Conservation (phyloP, 495 filamentous ascomycete species). For the Tuber brumale region DNA sequence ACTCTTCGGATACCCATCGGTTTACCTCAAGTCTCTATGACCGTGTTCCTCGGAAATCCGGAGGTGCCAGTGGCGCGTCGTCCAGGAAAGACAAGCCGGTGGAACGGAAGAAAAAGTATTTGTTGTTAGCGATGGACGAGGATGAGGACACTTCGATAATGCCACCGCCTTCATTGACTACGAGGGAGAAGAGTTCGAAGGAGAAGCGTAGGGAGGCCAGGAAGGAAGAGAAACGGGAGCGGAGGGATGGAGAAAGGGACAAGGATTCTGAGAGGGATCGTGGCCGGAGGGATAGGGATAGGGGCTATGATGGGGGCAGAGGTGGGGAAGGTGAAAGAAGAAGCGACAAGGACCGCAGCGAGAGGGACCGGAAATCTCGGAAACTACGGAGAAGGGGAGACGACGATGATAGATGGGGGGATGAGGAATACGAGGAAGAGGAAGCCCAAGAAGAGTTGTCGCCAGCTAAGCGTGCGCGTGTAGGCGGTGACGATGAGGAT, state of each 20-base stretch:
- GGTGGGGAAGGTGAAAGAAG: slow-evolving; percentile 44
- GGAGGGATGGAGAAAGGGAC: slow-evolving; percentile 37
- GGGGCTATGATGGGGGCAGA: slow-evolving; percentile 41
- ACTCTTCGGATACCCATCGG: slow-evolving; percentile 45
- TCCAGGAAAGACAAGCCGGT: slow-evolving; percentile 32
- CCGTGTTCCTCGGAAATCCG: slow-evolving; percentile 43
- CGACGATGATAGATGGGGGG: slow-evolving; percentile 72
- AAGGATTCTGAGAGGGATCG: slow-evolving; percentile 41
- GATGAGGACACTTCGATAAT: slow-evolving; percentile 47
- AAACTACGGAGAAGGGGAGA: slow-evolving; percentile 54
- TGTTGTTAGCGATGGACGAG: slow-evolving; percentile 76
- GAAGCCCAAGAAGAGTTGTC: slow-evolving; percentile 48
- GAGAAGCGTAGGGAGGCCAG: slow-evolving; percentile 46
- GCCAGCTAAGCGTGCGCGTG: slow-evolving; percentile 53
- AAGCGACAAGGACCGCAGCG: slow-evolving; percentile 44
- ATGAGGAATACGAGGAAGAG: slow-evolving; percentile 59
- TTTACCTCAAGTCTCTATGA: slow-evolving; percentile 54
- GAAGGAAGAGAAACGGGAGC: slow-evolving; percentile 36
- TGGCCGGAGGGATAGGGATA: slow-evolving; percentile 43
- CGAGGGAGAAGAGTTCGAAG: slow-evolving; percentile 50
- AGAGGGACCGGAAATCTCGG: slow-evolving; percentile 46
- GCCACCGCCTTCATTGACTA: slow-evolving; percentile 49
- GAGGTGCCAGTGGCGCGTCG: slow-evolving; percentile 24
- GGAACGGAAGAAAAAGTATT: slow-evolving; percentile 62
- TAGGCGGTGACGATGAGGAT: slow-evolving; percentile 51